Conservation (phyloP, 495 filamentous ascomycete species). For the Letharia columbiana region DNA sequence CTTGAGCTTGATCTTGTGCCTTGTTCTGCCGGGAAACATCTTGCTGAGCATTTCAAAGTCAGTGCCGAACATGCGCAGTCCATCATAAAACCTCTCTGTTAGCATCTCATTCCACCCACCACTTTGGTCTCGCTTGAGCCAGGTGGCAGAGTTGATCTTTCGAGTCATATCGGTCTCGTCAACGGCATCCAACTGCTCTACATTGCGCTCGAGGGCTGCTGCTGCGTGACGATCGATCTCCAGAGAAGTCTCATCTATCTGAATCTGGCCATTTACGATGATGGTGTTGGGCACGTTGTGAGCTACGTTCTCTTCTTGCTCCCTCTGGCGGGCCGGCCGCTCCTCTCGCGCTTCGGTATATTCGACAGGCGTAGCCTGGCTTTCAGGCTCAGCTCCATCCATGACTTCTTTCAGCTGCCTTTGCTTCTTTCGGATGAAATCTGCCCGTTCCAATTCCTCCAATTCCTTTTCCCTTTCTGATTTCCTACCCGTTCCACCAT, state of each 20-base stretch:
- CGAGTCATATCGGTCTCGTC: slow-evolving; percentile 80
- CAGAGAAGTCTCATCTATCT: slow-evolving; percentile 69
- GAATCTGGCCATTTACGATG: slow-evolving; percentile 76
- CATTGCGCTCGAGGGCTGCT: slow-evolving; percentile 46
- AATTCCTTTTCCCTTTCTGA: slow-evolving; percentile 61
- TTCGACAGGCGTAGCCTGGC: slow-evolving; percentile 9
- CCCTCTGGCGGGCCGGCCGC: slow-evolving; percentile 37
- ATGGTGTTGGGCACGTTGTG: slow-evolving; percentile 50
- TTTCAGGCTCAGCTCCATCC: slow-evolving; percentile 24
- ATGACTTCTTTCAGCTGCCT: slow-evolving; percentile 33
- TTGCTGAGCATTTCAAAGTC: slow-evolving; percentile 83
- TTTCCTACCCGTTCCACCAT: slow-evolving; percentile 67
- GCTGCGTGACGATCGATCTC: slow-evolving; percentile 69
- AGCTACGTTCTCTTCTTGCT: slow-evolving; percentile 28
- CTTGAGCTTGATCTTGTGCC: slow-evolving; percentile 81
- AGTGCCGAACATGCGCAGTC: slow-evolving; percentile 79
- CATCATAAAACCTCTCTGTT: slow-evolving; percentile 79
- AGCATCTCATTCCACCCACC: slow-evolving; percentile 68
- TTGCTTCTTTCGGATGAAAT: slow-evolving; percentile 40
- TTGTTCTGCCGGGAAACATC: slow-evolving; percentile 66
- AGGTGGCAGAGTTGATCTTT: slow-evolving; percentile 64
- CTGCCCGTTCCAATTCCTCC: slow-evolving; percentile 44
- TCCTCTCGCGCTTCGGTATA: slow-evolving; percentile 35
- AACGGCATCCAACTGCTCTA: slow-evolving; percentile 49
- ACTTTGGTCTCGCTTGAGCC: slow-evolving; percentile 59